phyloP scores from a whole-genome alignment of 352 stramenopile species.

The Globisporangium paroecandrum region DNA sequence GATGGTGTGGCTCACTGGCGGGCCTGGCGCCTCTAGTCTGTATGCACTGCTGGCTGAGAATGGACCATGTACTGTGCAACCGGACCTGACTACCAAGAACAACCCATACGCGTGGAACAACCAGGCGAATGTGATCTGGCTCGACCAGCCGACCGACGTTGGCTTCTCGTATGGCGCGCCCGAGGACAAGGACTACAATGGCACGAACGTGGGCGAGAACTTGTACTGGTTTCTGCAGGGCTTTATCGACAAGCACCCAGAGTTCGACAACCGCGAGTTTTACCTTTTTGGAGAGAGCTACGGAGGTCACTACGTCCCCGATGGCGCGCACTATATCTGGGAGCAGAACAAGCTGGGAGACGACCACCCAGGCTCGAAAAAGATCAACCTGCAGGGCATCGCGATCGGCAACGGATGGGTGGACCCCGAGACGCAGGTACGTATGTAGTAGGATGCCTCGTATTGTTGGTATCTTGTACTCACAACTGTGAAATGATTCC shows the following conservation, averaged over 20 bases:
- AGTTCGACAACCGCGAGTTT: conserved; percentile 41
- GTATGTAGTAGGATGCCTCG: not conserved
- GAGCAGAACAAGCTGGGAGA: conserved; percentile 28
- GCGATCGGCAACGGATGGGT: conserved; percentile 37
- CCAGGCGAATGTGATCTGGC: too few relatives aligned
- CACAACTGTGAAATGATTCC: not conserved
- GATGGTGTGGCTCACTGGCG: conserved; percentile 40
- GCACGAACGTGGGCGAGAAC: conserved; percentile 40
- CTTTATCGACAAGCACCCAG: conserved; percentile 42
- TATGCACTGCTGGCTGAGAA: conserved; percentile 32
- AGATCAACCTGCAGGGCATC: conserved; percentile 40
- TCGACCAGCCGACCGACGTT: conserved; percentile 10
- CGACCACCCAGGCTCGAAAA: not conserved
- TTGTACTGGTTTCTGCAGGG: conserved; percentile 47
- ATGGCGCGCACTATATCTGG: conserved; percentile 51
- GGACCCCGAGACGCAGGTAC: conserved; percentile 6
- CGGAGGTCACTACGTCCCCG: conserved; percentile 52
- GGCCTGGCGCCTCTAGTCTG: conserved; percentile 33
- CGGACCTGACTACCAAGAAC: conserved; percentile 16
- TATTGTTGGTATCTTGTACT: too few relatives aligned
- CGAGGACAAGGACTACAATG: conserved; percentile 25
- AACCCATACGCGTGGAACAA: conserved; percentile 31
- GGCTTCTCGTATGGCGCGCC: conserved; percentile 34
- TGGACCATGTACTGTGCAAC: conserved; percentile 29
- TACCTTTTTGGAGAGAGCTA: conserved; percentile 61